These are phyloP conservation scores for Ceratocystis eucalypticola DNA, from an alignment of 2,329 filamentous ascomycete genomes.

Conservation along the genomic window DNA sequence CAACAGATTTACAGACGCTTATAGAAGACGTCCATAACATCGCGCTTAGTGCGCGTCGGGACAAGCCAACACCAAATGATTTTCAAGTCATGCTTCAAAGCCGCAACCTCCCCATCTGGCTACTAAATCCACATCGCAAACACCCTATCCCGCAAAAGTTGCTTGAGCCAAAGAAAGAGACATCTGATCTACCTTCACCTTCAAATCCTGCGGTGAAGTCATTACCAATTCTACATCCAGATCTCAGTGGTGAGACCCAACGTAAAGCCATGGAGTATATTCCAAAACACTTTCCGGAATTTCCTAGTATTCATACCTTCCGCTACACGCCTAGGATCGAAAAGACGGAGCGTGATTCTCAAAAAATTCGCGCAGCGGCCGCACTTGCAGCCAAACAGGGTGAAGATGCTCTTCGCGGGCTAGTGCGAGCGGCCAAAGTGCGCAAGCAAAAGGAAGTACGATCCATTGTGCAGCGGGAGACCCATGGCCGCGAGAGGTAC, in stretches of 20 bases:
- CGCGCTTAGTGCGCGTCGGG: constrained; percentile 37
- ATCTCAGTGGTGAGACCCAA: constrained; percentile 45
- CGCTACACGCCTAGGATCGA: constrained; percentile 41
- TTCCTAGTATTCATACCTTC: constrained; percentile 53
- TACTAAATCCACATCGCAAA: constrained; percentile 43
- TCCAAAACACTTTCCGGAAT: constrained; percentile 44
- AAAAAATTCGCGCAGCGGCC: constrained; percentile 46
- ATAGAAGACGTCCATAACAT: constrained; percentile 36
- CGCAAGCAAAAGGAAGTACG: constrained; percentile 52
- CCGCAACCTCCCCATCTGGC: constrained; percentile 38
- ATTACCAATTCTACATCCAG: constrained; percentile 36
- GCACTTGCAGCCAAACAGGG: constrained; percentile 47
- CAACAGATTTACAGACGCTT: constrained; percentile 36
- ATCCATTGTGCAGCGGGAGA: constrained; percentile 39
- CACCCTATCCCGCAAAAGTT: constrained; percentile 35
- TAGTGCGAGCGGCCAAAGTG: constrained; percentile 49
- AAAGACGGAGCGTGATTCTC: constrained; percentile 34
- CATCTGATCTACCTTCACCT: neutral
- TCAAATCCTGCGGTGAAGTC: constrained; percentile 27
- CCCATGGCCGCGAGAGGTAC: constrained; percentile 41
- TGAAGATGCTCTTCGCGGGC: constrained; percentile 45
- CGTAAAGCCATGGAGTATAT: constrained; percentile 44
- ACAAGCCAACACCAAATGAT: constrained; percentile 41
- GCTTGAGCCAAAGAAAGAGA: constrained; percentile 28
- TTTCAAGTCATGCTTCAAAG: constrained; percentile 40